Evolutionary conservation across 345 rosid genomes (phyloP), one percentile per base, ranked within the genome.

Genomic region (Gossypium mustelinum): DNA sequence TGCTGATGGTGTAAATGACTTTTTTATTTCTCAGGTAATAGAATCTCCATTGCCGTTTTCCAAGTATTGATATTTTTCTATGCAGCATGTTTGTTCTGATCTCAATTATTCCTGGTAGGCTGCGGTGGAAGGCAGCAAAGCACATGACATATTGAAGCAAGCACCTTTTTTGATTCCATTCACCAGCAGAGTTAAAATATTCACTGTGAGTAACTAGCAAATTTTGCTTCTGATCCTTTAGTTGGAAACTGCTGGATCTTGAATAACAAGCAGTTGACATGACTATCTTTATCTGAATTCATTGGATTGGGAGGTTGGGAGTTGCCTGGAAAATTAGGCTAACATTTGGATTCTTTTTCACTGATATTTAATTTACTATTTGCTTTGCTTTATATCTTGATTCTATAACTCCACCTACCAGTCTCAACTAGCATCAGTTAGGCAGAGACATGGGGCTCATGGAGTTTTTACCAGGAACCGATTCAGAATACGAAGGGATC

Each of bases 131-230:
- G 94, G 97, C 77, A 89, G 97, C 68, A 88, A 89, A 84, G 99
- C 98, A 47, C 82, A 90, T 83, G 97, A 88, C 80, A 96, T 96
- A 84, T 76, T 96, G 87, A 93, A 84, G 85, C 92, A 86, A 84
- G 99, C 99, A 83, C 97, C 99, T 51, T 96, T 93, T 85, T 81
- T 96, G 90, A 81, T 96, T 71, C 98, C 98, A 62, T 96, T 96
- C 81, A 93, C 98, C 51, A 88, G 94, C 87, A 88, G 99, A 81
- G 99, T 90, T 73, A 93, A 93, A 83, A 92, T 96, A 74, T 92
- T 92, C 82, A 86, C 90, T 73, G 99, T 82, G 78, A 77, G 76
- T 70, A 29, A 27, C 34, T 25, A 14, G 17, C 44, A 62, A 47
- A 61, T 27, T 68, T 52, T 52, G 45, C 60, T 69, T 29, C 25